phyloP scores from a whole-genome alignment of 768 basidiomycete species.

The Tylopilus vinaceipallidus region DNA sequence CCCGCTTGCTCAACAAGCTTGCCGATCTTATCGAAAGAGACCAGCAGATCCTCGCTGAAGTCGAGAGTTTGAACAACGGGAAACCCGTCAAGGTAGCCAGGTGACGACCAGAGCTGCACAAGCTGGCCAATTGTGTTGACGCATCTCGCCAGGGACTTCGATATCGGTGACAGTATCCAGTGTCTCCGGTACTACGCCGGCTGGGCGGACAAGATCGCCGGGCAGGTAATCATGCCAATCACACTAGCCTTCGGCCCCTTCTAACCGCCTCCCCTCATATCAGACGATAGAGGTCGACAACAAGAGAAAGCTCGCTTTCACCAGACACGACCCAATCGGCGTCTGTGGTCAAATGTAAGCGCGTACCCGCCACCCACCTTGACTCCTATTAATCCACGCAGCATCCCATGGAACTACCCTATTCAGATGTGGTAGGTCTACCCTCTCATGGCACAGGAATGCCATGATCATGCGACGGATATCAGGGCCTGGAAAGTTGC shows the following conservation, averaged over 20 bases:
- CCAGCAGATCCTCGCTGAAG: conserved; percentile 74
- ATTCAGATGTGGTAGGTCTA: conserved; percentile 74
- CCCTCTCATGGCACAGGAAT: conserved; percentile 1
- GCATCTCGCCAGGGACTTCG: conserved; percentile 56
- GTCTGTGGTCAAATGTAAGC: conserved; percentile 89
- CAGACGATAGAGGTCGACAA: conserved; percentile 81
- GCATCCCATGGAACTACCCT: conserved; percentile 93
- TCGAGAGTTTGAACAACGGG: conserved; percentile 88
- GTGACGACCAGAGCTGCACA: too few species aligned
- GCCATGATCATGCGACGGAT: conserved; percentile 1
- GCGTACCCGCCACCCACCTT: conserved; percentile 1
- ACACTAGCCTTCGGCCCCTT: background rate
- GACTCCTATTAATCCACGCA: conserved; percentile 27
- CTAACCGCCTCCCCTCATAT: conserved; percentile 7
- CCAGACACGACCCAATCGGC: conserved; percentile 88
- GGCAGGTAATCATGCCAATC: conserved; percentile 54
- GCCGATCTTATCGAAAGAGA: conserved; percentile 90
- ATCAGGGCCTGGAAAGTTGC: conserved; percentile 87
- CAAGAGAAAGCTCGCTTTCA: conserved; percentile 79
- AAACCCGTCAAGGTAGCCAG: conserved; percentile 72
- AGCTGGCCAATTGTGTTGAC: too few species aligned
- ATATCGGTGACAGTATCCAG: conserved; percentile 74
- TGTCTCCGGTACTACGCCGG: conserved; percentile 92
- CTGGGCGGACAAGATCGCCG: conserved; percentile 92
- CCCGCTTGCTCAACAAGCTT: conserved; percentile 77